These are phyloP conservation scores for Wickerhamiella hasegawae DNA, from an alignment of 805 yeast genomes.

Conservation along the genomic window DNA sequence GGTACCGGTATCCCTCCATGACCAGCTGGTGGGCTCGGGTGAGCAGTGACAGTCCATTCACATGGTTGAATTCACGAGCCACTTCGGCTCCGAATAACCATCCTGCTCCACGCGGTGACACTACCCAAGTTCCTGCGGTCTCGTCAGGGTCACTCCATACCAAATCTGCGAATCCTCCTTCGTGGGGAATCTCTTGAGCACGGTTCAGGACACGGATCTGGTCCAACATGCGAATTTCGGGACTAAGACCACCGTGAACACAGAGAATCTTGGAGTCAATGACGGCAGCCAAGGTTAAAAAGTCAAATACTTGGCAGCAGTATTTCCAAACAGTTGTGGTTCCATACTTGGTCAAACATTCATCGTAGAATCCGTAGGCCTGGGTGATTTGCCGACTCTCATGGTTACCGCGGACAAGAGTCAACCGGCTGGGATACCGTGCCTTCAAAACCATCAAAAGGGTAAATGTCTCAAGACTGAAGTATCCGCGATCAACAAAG, in stretches of 20 bases:
- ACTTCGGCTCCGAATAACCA: slow-evolving; percentile 94
- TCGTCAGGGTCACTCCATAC: slow-evolving; percentile 98
- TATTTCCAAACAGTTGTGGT: slow-evolving; percentile 92
- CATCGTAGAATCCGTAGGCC: slow-evolving; percentile 95
- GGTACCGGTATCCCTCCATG: slow-evolving; percentile 96
- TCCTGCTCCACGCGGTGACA: slow-evolving; percentile 96
- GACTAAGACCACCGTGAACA: slow-evolving; percentile 95
- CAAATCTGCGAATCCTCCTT: slow-evolving; percentile 94
- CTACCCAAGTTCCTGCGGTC: slow-evolving; percentile 89
- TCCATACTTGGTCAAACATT: slow-evolving; percentile 83
- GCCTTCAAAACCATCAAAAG: slow-evolving; percentile 86
- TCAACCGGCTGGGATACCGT: slow-evolving; percentile 67
- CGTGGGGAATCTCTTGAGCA: slow-evolving; percentile 98
- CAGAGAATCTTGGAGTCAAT: slow-evolving; percentile 89
- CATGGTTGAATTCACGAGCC: slow-evolving; percentile 90
- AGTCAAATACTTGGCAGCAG: slow-evolving; percentile 92
- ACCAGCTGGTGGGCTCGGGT: slow-evolving; percentile 97
- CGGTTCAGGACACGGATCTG: slow-evolving; percentile 87
- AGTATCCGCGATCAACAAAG: slow-evolving; percentile 96
- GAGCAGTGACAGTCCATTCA: slow-evolving; percentile 70
- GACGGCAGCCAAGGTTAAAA: slow-evolving; percentile 84
- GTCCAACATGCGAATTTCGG: slow-evolving; percentile 93
- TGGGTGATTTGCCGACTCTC: slow-evolving; percentile 97
- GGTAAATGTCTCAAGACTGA: slow-evolving; percentile 86
- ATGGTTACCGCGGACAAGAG: slow-evolving; percentile 94